A percentile compares a stretch with the other conserved stretches of the same genome.
Conservation (phyloP, 495 filamentous ascomycete genomes). For the Aspergillus carlsbadensis region DNA sequence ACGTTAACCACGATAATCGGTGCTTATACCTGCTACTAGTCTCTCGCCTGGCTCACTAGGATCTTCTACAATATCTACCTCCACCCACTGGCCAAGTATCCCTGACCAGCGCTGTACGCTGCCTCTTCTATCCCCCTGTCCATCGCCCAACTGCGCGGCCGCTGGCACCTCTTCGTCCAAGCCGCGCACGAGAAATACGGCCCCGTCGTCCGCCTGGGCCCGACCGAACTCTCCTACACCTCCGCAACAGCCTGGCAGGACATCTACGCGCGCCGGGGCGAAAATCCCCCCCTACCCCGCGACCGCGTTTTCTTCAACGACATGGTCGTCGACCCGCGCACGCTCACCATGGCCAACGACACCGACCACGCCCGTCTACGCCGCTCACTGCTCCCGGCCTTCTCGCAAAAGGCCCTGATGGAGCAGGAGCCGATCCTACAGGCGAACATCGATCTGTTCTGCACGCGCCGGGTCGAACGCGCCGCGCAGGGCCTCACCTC, state of each 20-base stretch:
- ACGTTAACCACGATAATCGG: no score
- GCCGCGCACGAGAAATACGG: constrained; percentile 41
- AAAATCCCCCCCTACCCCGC: no score
- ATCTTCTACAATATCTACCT: not conserved
- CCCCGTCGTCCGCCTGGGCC: constrained; percentile 48
- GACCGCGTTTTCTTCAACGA: no score
- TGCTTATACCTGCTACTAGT: no score
- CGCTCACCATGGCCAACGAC: no score
- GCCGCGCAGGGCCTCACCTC: constrained; percentile 19
- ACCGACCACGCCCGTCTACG: constrained; percentile 36
- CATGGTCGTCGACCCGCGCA: no score
- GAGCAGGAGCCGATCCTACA: constrained; percentile 48
- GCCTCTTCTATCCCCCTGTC: not conserved
- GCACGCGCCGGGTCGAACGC: constrained; percentile 24
- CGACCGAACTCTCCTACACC: constrained; percentile 36
- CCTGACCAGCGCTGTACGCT: not conserved
- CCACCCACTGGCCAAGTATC: constrained; percentile 1
- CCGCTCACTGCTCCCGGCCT: constrained; percentile 46
- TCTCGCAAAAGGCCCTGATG: constrained; percentile 48
- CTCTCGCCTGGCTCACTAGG: no score
- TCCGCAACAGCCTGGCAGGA: not conserved
- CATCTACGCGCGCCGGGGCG: not conserved
- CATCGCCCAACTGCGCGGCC: not conserved
- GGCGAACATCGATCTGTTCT: constrained; percentile 39
- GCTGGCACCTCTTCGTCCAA: not conserved